Evolutionary conservation across 768 basidiomycete genomes (phyloP).

Genomic region (Pulveroboletus sp.): DNA sequence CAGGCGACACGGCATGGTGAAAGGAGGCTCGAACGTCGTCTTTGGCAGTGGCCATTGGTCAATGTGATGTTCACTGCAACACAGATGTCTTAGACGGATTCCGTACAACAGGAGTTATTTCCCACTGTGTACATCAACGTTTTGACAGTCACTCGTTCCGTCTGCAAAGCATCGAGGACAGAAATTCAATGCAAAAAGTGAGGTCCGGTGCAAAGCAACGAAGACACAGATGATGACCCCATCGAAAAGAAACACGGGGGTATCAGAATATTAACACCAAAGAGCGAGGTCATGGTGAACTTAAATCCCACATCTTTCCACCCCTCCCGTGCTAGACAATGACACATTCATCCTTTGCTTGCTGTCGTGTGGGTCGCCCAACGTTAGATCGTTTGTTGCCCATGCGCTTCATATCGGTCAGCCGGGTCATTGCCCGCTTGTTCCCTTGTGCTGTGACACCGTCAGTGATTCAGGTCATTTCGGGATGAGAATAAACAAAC

Average conservation of each 20-base stretch:
- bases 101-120: conserved; percentile 17
- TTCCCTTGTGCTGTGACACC: conserved; percentile 84
- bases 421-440: conserved; percentile 91
- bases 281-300: conserved; percentile 4
- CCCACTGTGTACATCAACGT: not conserved
- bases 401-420: conserved; percentile 93
- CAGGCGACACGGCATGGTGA: not conserved
- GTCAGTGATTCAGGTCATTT: not conserved
- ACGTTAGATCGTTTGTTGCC: conserved; percentile 75
- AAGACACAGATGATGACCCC: conserved; percentile 3
- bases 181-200: conserved; percentile 3
- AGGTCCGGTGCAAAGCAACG: conserved; percentile 6
- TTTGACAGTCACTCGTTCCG: conserved; percentile 1
- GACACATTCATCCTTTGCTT: conserved; percentile 92
- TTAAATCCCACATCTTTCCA: conserved; percentile 7
- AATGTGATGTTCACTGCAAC: conserved; percentile 4
- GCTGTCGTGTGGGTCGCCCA: conserved; percentile 84
- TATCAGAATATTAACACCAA: conserved; percentile 12
- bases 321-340: conserved; percentile 50
- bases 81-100: not conserved
- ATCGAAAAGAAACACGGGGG: conserved; percentile 5
- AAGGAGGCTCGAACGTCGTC: conserved; percentile 28
- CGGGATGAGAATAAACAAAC: conserved; percentile 26
- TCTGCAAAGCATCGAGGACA: conserved; percentile 18
- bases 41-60: conserved; percentile 22